These are phyloP conservation scores for Coemansia sp. DNA, from an alignment of 192 early-diverging fungal species.

Conservation along the genomic window DNA sequence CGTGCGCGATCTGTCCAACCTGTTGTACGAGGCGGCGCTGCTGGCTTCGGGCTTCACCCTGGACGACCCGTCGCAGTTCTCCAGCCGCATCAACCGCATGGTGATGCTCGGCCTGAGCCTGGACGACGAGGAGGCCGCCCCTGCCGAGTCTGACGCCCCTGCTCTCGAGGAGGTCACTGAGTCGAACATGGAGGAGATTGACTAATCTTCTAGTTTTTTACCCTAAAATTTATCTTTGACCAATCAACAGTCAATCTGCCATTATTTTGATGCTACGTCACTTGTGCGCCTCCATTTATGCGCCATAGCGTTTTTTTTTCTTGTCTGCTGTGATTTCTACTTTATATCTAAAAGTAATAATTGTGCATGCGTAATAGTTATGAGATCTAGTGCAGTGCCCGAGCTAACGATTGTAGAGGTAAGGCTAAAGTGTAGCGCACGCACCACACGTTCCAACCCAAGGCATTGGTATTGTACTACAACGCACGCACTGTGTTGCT, in stretches of 20 bases:
- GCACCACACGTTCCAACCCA: not conserved
- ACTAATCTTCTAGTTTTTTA: conserved; percentile 45
- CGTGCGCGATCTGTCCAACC: conserved; percentile 92
- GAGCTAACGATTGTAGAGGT: conserved; percentile 19
- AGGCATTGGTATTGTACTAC: not conserved
- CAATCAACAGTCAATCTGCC: not conserved
- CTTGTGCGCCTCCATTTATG: not conserved
- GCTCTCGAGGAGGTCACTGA: conserved; percentile 57
- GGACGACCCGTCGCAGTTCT: conserved; percentile 92
- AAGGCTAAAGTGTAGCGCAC: not conserved
- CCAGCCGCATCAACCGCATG: conserved; percentile 98
- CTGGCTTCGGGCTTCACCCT: conserved; percentile 97
- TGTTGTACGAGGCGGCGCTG: conserved; percentile 94
- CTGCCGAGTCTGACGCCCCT: conserved; percentile 51
- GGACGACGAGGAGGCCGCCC: conserved; percentile 57
- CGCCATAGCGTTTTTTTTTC: not conserved
- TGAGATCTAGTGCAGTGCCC: not conserved
- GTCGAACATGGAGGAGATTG: conserved; percentile 72
- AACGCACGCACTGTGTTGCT: too few relatives aligned
- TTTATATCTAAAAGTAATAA: not conserved
- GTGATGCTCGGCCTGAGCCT: conserved; percentile 97
- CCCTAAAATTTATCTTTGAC: not conserved
- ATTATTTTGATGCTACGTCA: not conserved
- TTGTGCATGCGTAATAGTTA: not conserved
- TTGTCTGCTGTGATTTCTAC: not conserved